Base-by-base conservation (phyloP, 2,329 filamentous ascomycete genomes). In the Alternaria sp. region DNA sequence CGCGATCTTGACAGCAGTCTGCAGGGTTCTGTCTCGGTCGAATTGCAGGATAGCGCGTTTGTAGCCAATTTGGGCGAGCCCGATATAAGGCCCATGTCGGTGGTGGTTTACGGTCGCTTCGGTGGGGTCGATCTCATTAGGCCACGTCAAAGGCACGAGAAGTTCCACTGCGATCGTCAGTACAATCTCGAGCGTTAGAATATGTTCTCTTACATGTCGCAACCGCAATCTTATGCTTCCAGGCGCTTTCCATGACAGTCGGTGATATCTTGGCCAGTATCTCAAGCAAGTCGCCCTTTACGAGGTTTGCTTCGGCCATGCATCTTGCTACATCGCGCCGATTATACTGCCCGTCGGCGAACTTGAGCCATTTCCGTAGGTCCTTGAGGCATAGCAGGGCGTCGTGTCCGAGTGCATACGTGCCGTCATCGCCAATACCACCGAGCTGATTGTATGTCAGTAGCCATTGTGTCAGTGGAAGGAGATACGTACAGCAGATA, bases 271-370 rank as follows among this genome's bases (percentile, higher is more conserved):
- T 84, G 10, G 93, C 90, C 21, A 99, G 85, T 68, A 99, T 98
- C 59, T 95, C 93, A 60, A 98, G 84, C 60, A 99, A 82, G 80
- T 99, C 96, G 55, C 93, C 92, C 75, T 91, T 91, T 60, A 98
- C 88, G n/a, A 99, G 81, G 75, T 97, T 97, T 47, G 94, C 92
- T 80, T 98, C 94, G 75, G 93, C 90, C 70, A 98, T 85, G 79
- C 94, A 97, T 81, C 96, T 88, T 65, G 95, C 94, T 63, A 99
- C 96, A 77, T 99, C 96, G 85, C 97, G 91, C 70, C 95, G 91
- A 78, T 97, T 96, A 68, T 91, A 89, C 79, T 96, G 96, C 78
- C 97, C 92, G 79, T 97, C 94, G 84, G 96, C 96, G 67, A 97
- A 89, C 71, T 93, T 94, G 70, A 99, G 87, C 96, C 96, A 99